Conservation (phyloP, 2,329 filamentous ascomycete species). For the Cryphonectria parasitica region DNA sequence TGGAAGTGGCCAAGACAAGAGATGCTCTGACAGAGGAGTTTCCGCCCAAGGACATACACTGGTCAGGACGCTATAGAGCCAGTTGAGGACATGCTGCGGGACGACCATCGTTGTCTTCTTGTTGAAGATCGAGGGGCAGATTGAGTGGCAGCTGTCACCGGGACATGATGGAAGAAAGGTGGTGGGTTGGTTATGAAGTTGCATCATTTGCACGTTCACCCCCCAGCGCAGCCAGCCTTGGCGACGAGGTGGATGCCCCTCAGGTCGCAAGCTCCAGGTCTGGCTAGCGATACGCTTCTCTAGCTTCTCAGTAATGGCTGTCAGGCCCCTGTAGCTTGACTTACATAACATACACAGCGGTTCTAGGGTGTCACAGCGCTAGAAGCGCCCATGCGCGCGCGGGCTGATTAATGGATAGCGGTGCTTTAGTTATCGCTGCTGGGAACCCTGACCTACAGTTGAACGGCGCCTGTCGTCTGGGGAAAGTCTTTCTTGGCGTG, state of each 20-base stretch:
- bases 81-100: conserved; percentile 88
- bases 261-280: conserved; percentile 6
- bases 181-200: conserved; percentile 21
- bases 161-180: conserved; percentile 21
- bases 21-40: not conserved
- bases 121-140: conserved; percentile 19
- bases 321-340: not conserved
- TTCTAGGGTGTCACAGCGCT: not conserved
- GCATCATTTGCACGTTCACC: not conserved
- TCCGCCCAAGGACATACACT: conserved; percentile 55
- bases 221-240: not conserved
- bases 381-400: not conserved
- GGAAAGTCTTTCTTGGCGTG: too few species aligned
- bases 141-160: conserved; percentile 6
- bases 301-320: not conserved
- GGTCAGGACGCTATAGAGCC: conserved; percentile 90
- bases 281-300: not conserved
- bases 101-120: conserved; percentile 63
- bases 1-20: conserved; percentile 13
- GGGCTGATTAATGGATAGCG: not conserved
- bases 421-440: not conserved
- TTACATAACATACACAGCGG: not conserved
- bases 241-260: not conserved
- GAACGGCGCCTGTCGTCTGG: too few species aligned
- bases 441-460: not conserved